Conservation (phyloP, 2,329 filamentous ascomycete species). For the Tolypocladium tundrense region DNA sequence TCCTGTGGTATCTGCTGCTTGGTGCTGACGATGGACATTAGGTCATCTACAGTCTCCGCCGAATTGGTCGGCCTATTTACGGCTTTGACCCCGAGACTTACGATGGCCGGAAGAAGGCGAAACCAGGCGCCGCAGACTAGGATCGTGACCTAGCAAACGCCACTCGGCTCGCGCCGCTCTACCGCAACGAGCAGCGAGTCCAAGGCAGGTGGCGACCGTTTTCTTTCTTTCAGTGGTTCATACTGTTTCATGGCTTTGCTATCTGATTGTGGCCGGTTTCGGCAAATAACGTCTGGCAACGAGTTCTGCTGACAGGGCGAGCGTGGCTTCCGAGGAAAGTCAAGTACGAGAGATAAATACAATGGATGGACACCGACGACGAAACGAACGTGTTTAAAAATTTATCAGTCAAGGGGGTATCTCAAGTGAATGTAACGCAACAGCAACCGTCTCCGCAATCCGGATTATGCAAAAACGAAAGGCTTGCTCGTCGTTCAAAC, state of each 20-base stretch:
- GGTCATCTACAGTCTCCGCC: slow-evolving; percentile 42
- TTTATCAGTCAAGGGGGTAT: slow-evolving; percentile 13
- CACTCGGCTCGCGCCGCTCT: background rate
- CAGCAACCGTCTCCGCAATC: background rate
- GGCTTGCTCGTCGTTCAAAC: background rate
- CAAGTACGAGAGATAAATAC: background rate
- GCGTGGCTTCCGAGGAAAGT: background rate
- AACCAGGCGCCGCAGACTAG: background rate
- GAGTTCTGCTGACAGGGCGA: background rate
- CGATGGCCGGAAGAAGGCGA: slow-evolving; percentile 4
- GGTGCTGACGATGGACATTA: slow-evolving; percentile 16
- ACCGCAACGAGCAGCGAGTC: background rate
- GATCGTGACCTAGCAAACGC: background rate
- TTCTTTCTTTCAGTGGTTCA: background rate
- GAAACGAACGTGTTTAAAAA: background rate
- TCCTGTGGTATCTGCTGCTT: too few relatives aligned
- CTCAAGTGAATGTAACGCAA: slow-evolving; percentile 8
- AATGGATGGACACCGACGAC: background rate
- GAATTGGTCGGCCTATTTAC: slow-evolving; percentile 43
- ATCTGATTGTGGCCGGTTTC: slow-evolving; percentile 4
- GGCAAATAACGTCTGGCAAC: background rate
- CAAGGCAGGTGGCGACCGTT: background rate
- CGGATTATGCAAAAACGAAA: slow-evolving; percentile 6
- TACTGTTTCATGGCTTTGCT: background rate
- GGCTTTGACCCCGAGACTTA: slow-evolving; percentile 41